Evolutionary conservation across 2,329 filamentous ascomycete species (phyloP), one percentile per base, ranked within the genome.

Genomic region (Colletotrichum tabaci): DNA sequence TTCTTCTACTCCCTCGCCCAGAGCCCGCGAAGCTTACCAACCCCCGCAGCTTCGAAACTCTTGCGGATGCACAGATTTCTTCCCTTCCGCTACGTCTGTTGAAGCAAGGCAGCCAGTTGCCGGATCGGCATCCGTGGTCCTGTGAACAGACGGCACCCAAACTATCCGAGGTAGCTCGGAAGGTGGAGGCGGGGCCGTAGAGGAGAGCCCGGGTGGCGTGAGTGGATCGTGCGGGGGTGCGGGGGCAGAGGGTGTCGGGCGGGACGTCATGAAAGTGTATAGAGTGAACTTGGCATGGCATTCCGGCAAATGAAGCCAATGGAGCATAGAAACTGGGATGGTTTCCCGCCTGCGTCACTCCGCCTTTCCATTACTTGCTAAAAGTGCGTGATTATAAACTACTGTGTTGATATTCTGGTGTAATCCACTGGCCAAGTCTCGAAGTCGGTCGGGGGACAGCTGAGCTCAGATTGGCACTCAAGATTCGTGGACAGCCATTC

Each of bases 121-220:
- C 68, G 64, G 53, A 13, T 66, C 50, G 60, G 57, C 68, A 63
- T 42, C 65, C 69, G 69, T 50, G 21, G 65, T 42, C n/a, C 35
- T 52, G 52, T 26, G 13, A 35, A 15, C 18, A 12, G 26, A 35
- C 12, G 49, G 40, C 15, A n/a, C 30, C 4, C 12, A 50, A 8
- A 35, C 23, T 21, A 46, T 52, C 38, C 23, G 40, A 10, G 6
- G 38, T 4, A 4, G 3, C 21, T 26, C 69, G 69, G 69, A 58
- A 72, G 50, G 69, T 72, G 69, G 69, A 72, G 69, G 69, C 47
- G 69, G 69, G 69, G 66, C 65, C 69, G 53, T n/a, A 7, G 52
- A 55, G 26, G 50, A n/a, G 38, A 57, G 16, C 30, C 30, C 8
- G 30, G 30, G 35, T n/a, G 10, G 13, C 13, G 47, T 23, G 60